Base-by-base conservation (phyloP, 306 rosid species). In the Casuarina equisetifolia region DNA sequence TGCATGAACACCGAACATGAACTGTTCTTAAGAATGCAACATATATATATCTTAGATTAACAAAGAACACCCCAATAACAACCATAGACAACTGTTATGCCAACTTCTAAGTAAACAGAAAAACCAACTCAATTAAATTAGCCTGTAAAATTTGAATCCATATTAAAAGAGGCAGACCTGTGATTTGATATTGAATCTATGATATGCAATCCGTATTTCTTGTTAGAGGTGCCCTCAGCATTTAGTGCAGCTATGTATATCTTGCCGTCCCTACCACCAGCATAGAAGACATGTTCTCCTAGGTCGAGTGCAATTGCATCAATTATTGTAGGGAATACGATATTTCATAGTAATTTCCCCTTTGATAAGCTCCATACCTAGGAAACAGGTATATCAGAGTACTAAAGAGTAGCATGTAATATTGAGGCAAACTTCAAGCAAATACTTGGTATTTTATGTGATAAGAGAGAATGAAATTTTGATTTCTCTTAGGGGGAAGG, bases 321-420 rank as follows among this genome's bases (percentile, higher is more conserved):
- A 79, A 90, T 86, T 71, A 77, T 57, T 52, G 93, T 38, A 70
- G 92, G 93, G 78, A 90, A 94, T 72, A 82, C 87, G 39, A 92
- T 79, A 77, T 82, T 86, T 87, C 97, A 85, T 70, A 92, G 80
- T 13, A 92, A 81, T 58, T 53, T 82, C 74, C 92, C 97, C 45
- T 76, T 84, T 53, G 94, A 83, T 78, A 90, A 86, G 91, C 91
- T 92, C 98, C 97, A 92, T 36, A 91, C 92, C 98, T 94, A 44
- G 25, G 16, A 46, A 75, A 82, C 74, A 42, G 45, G 50, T 53
- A 74, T 69, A 75, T 53, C 66, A 70, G 32, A 25, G 32, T 43
- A 64, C 13, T 36, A 38, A 74, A 73, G 39, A 48, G 11, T 2
- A 64, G 46, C 36, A 40, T 39, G 4, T 10, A n/a, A 12, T 4